Percentiles rank a stretch among this genome's conserved stretches.
Conservation (phyloP, 805 yeast species). For the Clavispora santaluciae region DNA sequence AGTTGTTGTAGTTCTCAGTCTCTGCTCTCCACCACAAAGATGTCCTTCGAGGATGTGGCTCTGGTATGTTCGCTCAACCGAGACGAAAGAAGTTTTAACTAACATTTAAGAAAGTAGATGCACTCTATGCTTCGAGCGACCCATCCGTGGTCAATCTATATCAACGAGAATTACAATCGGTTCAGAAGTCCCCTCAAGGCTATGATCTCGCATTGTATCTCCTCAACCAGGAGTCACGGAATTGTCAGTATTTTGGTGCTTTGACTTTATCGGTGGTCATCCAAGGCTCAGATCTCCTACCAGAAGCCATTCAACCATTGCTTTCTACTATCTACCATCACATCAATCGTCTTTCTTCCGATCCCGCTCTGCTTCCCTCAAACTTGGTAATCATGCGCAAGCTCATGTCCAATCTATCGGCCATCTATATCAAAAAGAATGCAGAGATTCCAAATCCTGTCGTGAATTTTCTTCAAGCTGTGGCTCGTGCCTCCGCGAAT, state of each 20-base stretch:
- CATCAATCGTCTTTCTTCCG: conserved; percentile 5
- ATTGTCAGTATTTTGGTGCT: conserved; percentile 75
- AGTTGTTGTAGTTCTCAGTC: neutral
- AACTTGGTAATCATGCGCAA: conserved; percentile 47
- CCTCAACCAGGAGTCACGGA: conserved; percentile 36
- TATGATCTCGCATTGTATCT: conserved; percentile 53
- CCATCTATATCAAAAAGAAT: conserved; percentile 40
- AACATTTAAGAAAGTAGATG: conserved; percentile 31
- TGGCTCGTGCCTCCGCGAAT: neutral
- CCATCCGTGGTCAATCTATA: conserved; percentile 34
- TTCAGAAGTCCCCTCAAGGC: conserved; percentile 57
- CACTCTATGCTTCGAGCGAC: conserved; percentile 38
- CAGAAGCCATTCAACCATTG: conserved; percentile 10
- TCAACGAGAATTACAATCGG: conserved; percentile 52
- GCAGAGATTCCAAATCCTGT: conserved; percentile 40
- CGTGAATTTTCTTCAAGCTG: conserved; percentile 1
- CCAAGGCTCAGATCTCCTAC: conserved; percentile 23
- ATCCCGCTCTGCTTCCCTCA: conserved; percentile 2
- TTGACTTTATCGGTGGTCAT: conserved; percentile 67
- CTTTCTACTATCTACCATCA: conserved; percentile 1
- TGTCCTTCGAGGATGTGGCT: conserved; percentile 4
- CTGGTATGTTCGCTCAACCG: conserved; percentile 2
- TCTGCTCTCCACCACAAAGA: neutral
- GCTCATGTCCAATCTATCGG: conserved; percentile 50
- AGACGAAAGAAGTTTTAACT: conserved; percentile 1